These are phyloP conservation scores for Ustilago curta DNA, from an alignment of 1,284 basidiomycete genomes.

Conservation along the genomic window DNA sequence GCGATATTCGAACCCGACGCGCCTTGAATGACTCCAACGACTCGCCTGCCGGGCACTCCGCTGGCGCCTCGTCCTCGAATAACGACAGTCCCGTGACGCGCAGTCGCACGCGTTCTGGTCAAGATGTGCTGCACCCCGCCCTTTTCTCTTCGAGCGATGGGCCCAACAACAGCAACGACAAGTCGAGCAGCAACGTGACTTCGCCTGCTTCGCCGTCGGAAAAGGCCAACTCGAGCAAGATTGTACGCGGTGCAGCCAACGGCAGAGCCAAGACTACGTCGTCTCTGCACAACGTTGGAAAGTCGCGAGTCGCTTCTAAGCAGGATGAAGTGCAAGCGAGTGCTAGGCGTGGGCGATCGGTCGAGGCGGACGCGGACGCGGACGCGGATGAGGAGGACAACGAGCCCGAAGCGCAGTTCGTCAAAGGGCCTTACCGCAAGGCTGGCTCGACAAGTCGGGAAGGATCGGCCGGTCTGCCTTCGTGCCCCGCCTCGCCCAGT, in stretches of 20 bases:
- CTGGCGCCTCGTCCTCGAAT: conserved; percentile 19
- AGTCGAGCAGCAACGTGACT: conserved; percentile 53
- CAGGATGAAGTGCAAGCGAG: conserved; percentile 18
- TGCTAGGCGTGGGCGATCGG: conserved; percentile 7
- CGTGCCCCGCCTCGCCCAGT: conserved; percentile 39
- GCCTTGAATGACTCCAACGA: conserved; percentile 7
- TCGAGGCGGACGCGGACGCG: conserved; percentile 14
- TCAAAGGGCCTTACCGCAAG: conserved; percentile 41
- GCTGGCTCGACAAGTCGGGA: conserved; percentile 22
- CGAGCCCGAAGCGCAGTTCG: conserved; percentile 24
- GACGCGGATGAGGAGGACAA: conserved; percentile 32
- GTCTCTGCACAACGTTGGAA: conserved; percentile 17
- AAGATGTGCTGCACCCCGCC: conserved; percentile 43
- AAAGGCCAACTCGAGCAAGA: conserved; percentile 15
- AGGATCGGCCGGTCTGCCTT: conserved; percentile 32
- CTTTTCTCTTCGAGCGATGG: conserved; percentile 53
- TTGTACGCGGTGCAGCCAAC: conserved; percentile 2
- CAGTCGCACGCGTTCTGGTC: conserved; percentile 42
- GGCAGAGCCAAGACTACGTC: conserved; percentile 21
- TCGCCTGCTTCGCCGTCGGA: conserved; percentile 50
- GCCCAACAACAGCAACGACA: conserved; percentile 16
- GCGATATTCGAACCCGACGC: conserved; percentile 14
- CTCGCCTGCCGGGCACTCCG: conserved; percentile 16
- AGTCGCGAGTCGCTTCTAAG: conserved; percentile 20
- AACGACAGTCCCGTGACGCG: conserved; percentile 55